Conservation (phyloP, 116 monocot species). For the Posidonia oceanica region DNA sequence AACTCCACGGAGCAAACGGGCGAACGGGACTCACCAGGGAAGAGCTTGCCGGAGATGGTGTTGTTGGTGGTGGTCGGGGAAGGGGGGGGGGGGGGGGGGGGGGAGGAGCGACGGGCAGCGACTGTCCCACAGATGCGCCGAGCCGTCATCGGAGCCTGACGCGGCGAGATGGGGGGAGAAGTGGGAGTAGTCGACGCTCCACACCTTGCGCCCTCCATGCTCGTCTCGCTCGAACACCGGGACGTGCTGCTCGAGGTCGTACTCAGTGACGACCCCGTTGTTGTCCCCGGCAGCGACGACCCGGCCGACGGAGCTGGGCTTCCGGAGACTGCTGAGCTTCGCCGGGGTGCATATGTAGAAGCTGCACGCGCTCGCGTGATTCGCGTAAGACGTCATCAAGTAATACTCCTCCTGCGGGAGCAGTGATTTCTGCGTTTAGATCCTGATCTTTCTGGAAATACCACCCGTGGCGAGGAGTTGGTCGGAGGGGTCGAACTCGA, state of each 20-base stretch:
- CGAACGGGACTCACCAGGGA: conserved; percentile 2
- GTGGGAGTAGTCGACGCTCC: conserved; percentile 63
- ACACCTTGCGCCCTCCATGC: conserved; percentile 75
- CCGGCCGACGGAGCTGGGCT: conserved; percentile 16
- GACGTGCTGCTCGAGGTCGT: conserved; percentile 49
- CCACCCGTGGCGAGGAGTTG: conserved; percentile 68
- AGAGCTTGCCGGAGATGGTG: neutral
- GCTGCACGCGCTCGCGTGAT: conserved; percentile 16
- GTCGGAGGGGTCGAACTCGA: conserved; percentile 52
- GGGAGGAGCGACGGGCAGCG: conserved; percentile 8
- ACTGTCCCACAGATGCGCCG: conserved; percentile 60
- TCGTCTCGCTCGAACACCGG: conserved; percentile 79
- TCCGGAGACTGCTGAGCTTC: conserved; percentile 86
- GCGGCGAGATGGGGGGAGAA: conserved; percentile 24
- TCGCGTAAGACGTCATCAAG: neutral
- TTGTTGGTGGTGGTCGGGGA: no score
- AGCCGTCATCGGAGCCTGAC: conserved; percentile 76
- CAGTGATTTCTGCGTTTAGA: conserved; percentile 22
- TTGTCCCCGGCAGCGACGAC: conserved; percentile 60
- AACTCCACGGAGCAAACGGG: conserved; percentile 75
- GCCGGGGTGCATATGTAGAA: conserved; percentile 72
- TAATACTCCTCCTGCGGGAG: neutral
- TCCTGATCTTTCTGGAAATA: conserved; percentile 56
- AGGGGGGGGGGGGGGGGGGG: no score
- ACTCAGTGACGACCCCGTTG: conserved; percentile 96